phyloP scores from a whole-genome alignment of 768 basidiomycete genomes.

The Rhodosporidiobolus odoratus region DNA sequence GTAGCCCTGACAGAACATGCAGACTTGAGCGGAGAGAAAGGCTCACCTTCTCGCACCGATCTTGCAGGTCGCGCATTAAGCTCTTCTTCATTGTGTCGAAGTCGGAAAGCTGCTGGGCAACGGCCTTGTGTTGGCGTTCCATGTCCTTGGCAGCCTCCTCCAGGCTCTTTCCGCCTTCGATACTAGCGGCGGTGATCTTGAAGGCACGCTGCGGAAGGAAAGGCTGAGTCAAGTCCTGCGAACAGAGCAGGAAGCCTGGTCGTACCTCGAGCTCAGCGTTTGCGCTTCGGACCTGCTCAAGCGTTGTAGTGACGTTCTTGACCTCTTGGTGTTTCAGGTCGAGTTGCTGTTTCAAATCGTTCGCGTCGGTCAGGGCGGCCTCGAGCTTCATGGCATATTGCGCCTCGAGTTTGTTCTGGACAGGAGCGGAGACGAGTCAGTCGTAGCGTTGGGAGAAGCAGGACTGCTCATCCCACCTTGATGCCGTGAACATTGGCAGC shows the following conservation, averaged over 20 bases:
- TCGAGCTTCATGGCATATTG: slow-evolving; percentile 92
- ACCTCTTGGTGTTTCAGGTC: slow-evolving; percentile 79
- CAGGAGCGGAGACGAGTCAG: too few relatives aligned
- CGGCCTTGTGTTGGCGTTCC: slow-evolving; percentile 90
- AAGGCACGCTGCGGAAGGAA: slow-evolving; percentile 69
- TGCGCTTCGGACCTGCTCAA: slow-evolving; percentile 89
- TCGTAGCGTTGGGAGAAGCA: background rate
- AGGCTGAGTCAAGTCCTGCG: slow-evolving; percentile 1
- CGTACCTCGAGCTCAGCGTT: slow-evolving; percentile 96
- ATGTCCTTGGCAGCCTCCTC: slow-evolving; percentile 96
- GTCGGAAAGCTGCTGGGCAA: slow-evolving; percentile 95
- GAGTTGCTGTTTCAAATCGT: slow-evolving; percentile 81
- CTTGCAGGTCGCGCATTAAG: slow-evolving; percentile 96
- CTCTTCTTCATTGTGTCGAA: slow-evolving; percentile 99
- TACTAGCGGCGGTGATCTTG: slow-evolving; percentile 91
- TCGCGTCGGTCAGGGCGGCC: slow-evolving; percentile 73
- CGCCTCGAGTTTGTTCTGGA: slow-evolving; percentile 84
- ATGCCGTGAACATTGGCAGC: slow-evolving; percentile 82
- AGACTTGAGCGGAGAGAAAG: background rate
- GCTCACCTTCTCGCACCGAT: slow-evolving; percentile 93
- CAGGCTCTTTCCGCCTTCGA: slow-evolving; percentile 92
- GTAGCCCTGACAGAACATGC: background rate
- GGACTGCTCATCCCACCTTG: slow-evolving; percentile 63
- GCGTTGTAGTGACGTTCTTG: slow-evolving; percentile 71
- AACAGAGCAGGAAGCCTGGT: background rate